A percentile compares a stretch with the other conserved stretches of the same genome.
These are phyloP conservation scores for Fusarium keratoplasticum DNA, from an alignment of 2,329 filamentous ascomycete species.

Conservation along the genomic window DNA sequence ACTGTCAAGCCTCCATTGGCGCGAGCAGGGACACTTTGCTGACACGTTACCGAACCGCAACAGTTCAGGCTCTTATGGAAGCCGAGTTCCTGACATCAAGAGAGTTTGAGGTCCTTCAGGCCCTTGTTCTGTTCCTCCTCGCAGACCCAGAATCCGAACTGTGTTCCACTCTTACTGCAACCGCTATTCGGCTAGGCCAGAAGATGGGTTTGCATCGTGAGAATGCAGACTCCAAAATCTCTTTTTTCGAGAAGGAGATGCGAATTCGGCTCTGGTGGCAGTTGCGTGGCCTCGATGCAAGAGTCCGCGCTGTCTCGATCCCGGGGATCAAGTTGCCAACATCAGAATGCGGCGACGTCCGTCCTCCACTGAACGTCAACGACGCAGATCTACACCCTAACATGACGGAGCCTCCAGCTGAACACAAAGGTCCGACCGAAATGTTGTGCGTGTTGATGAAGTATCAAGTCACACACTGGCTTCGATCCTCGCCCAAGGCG, in stretches of 20 bases:
- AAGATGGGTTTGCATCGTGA: constrained; percentile 42
- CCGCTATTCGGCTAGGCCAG: constrained; percentile 40
- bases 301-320: constrained; percentile 5
- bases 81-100: constrained; percentile 44
- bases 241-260: constrained; percentile 45
- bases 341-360: constrained; percentile 25
- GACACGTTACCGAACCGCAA: constrained; percentile 38
- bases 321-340: constrained; percentile 7
- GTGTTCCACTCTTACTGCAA: constrained; percentile 35
- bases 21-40: constrained; percentile 29
- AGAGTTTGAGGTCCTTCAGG: constrained; percentile 47
- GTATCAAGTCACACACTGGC: constrained; percentile 45
- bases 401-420: constrained; percentile 59
- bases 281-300: constrained; percentile 34
- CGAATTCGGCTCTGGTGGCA: constrained; percentile 46
- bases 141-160: constrained; percentile 46
- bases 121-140: constrained; percentile 45
- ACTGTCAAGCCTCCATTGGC: constrained; percentile 27
- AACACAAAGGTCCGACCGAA: constrained; percentile 64
- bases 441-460: constrained; percentile 59
- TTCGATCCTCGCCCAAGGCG: constrained; percentile 38
- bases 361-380: constrained; percentile 66
- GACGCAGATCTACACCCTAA: constrained; percentile 64
- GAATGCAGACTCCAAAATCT: constrained; percentile 15
- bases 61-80: constrained; percentile 39